These are phyloP conservation scores for Neurospora sp. DNA, from an alignment of 495 filamentous ascomycete genomes.

Conservation along the genomic window DNA sequence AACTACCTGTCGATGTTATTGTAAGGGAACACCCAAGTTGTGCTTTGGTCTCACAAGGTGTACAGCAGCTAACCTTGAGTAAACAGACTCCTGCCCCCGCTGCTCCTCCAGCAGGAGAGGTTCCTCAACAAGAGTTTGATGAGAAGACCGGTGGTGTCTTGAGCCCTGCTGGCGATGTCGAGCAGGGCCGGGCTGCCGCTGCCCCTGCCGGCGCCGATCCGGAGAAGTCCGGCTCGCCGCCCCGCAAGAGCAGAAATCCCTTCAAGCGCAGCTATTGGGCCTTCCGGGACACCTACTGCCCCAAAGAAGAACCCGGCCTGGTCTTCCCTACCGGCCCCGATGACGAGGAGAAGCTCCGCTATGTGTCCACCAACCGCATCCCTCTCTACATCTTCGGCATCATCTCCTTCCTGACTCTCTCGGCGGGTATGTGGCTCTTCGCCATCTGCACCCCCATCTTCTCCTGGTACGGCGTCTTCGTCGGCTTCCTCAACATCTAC, in stretches of 20 bases:
- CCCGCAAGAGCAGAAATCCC: slow-evolving; percentile 7
- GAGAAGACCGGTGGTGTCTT: slow-evolving; percentile 7
- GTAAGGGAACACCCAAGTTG: not conserved
- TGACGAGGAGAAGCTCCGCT: slow-evolving; percentile 21
- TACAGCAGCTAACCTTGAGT: not conserved
- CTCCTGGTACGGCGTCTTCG: slow-evolving; percentile 25
- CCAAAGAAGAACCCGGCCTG: slow-evolving; percentile 16
- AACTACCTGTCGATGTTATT: not conserved
- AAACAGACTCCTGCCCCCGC: slow-evolving; percentile 5
- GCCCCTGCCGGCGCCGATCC: not conserved
- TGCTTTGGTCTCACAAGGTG: not conserved
- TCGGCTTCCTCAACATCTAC: slow-evolving; percentile 26
- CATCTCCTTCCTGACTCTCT: slow-evolving; percentile 21
- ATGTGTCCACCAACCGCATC: slow-evolving; percentile 22
- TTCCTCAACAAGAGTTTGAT: slow-evolving; percentile 6
- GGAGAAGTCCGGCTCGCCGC: slow-evolving; percentile 5
- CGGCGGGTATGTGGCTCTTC: slow-evolving; percentile 27
- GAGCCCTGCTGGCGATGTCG: slow-evolving; percentile 6
- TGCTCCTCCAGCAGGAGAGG: slow-evolving; percentile 4
- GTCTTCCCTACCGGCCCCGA: slow-evolving; percentile 20
- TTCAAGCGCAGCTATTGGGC: slow-evolving; percentile 9
- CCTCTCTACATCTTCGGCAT: slow-evolving; percentile 24
- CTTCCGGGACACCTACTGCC: slow-evolving; percentile 21
- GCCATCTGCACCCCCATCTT: slow-evolving; percentile 19
- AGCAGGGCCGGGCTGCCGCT: not conserved